These are phyloP conservation scores for Kewa caespitosa DNA, from an alignment of 179 eudicot genomes.

Conservation along the genomic window DNA sequence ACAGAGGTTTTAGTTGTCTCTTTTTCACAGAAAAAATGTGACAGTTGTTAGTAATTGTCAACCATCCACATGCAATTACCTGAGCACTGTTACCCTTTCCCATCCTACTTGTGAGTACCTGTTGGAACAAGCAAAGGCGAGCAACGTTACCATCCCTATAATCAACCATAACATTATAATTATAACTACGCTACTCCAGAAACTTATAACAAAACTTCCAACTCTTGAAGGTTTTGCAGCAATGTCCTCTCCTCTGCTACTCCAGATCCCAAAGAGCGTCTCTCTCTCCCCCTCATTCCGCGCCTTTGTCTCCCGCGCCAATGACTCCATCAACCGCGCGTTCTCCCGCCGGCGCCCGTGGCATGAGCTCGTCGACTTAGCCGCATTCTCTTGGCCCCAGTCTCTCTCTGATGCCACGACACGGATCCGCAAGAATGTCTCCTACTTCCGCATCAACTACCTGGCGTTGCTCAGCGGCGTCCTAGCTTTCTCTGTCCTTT, in stretches of 20 bases:
- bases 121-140: constrained; percentile 25
- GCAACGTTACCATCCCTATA: constrained; percentile 17
- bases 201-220: not conserved
- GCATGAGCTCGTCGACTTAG: constrained; percentile 42
- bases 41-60: no score
- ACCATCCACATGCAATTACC: no score
- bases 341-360: constrained; percentile 47
- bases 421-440: constrained; percentile 41
- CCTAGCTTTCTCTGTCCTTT: constrained; percentile 42
- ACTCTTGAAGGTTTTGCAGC: not conserved
- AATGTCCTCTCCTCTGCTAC: constrained; percentile 27
- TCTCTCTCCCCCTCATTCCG: constrained; percentile 35
- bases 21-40: no score
- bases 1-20: no score
- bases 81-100: no score
- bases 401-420: constrained; percentile 39
- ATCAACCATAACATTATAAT: constrained; percentile 1
- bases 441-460: constrained; percentile 50
- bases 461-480: constrained; percentile 29
- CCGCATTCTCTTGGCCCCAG: constrained; percentile 46
- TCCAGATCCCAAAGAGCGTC: constrained; percentile 23
- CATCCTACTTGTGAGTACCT: not conserved
- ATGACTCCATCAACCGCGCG: constrained; percentile 28
- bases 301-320: constrained; percentile 33
- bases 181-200: not conserved